These are phyloP conservation scores for Cercospora beticola DNA, from an alignment of 2,329 filamentous ascomycete species.

Conservation along the genomic window DNA sequence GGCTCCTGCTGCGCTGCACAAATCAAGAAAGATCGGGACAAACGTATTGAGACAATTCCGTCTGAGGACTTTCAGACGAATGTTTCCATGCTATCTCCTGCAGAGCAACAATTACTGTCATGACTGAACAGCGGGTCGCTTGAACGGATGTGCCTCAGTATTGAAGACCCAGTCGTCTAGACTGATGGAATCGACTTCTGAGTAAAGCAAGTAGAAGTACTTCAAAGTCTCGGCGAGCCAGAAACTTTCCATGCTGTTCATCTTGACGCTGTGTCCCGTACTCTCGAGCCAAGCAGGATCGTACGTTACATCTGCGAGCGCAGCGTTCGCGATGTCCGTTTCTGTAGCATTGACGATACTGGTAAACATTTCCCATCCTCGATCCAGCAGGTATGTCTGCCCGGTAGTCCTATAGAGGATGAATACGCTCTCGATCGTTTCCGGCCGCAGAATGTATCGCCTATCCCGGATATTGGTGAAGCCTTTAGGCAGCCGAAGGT, in stretches of 20 bases:
- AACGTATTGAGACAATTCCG: neutral
- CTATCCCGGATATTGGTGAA: conserved; percentile 47
- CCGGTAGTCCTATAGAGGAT: conserved; percentile 61
- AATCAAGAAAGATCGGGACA: neutral
- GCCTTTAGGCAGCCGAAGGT: conserved; percentile 44
- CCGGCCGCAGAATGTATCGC: conserved; percentile 52
- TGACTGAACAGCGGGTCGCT: conserved; percentile 25
- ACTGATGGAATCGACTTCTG: conserved; percentile 44
- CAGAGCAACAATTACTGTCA: neutral
- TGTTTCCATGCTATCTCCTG: neutral
- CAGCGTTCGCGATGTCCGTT: conserved; percentile 49
- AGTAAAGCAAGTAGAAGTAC: conserved; percentile 52
- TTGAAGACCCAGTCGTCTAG: conserved; percentile 53
- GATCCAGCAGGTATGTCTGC: conserved; percentile 48
- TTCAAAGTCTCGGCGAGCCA: conserved; percentile 52
- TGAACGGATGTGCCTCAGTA: conserved; percentile 53
- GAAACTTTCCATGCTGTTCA: conserved; percentile 52
- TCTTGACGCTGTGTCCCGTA: conserved; percentile 28
- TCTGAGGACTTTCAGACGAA: neutral
- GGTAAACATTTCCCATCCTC: conserved; percentile 54
- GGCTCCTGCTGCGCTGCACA: neutral
- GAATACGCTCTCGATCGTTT: conserved; percentile 63
- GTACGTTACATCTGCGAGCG: conserved; percentile 45
- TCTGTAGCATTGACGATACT: conserved; percentile 45
- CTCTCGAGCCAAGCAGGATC: conserved; percentile 39